These are phyloP conservation scores for Ganoderma resinaceum DNA, from an alignment of 1,284 basidiomycete species.

Conservation along the genomic window DNA sequence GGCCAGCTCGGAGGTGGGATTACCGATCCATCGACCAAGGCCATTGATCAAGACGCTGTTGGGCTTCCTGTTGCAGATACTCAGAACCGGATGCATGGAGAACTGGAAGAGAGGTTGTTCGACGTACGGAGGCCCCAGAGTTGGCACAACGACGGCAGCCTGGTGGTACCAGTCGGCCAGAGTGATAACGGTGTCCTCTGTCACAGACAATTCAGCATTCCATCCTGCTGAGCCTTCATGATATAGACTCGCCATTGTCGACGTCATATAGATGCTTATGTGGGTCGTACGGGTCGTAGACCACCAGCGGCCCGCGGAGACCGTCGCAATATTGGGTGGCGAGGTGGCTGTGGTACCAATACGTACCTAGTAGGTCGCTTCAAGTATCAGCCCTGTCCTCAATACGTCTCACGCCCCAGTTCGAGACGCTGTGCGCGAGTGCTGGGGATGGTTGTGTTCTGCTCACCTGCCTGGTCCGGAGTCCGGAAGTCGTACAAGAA, in stretches of 20 bases:
- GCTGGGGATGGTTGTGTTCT: background rate
- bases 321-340: conserved; percentile 44
- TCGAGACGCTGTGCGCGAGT: background rate
- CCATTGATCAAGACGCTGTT: conserved; percentile 59
- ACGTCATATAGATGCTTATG: conserved; percentile 47
- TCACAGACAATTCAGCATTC: background rate
- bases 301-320: conserved; percentile 44
- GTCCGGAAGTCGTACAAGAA: conserved; percentile 48
- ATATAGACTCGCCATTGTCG: conserved; percentile 43
- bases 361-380: conserved; percentile 30
- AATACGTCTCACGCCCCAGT: background rate
- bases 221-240: too few species aligned
- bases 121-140: background rate
- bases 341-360: conserved; percentile 36
- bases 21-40: conserved; percentile 41
- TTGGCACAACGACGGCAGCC: conserved; percentile 8
- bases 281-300: conserved; percentile 52
- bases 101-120: background rate
- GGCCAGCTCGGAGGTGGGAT: conserved; percentile 37
- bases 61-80: conserved; percentile 9
- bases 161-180: conserved; percentile 36
- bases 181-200: conserved; percentile 35
- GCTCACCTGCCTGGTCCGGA: conserved; percentile 38
- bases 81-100: background rate
- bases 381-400: background rate